Evolutionary conservation across 257 asterid species (phyloP).

Genomic region (Solanum acaule): DNA sequence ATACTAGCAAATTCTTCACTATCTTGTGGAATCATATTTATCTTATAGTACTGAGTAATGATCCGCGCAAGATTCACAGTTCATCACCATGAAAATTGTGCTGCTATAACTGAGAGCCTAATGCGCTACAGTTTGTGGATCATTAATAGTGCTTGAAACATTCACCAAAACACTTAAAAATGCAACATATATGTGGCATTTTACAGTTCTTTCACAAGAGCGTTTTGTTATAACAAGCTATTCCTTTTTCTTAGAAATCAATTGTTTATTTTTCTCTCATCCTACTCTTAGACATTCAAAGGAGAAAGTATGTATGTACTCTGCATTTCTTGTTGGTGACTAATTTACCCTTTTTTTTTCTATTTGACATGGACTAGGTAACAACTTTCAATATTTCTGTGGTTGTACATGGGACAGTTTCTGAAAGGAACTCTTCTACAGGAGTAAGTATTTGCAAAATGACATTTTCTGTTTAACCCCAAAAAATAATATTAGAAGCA

Average conservation of each 20-base stretch:
- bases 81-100: not conserved
- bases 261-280: not conserved
- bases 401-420: slow-evolving; percentile 77
- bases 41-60: not conserved
- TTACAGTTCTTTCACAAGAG: not conserved
- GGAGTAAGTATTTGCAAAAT: slow-evolving; percentile 34
- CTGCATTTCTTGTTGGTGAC: not conserved
- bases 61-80: not conserved
- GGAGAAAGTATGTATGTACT: not conserved
- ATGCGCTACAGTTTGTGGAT: not conserved
- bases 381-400: slow-evolving; percentile 79
- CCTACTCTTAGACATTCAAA: not conserved
- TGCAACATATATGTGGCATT: not conserved
- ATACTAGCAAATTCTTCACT: not conserved
- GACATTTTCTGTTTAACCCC: not conserved
- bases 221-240: not conserved
- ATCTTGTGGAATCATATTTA: not conserved
- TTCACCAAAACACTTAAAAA: not conserved
- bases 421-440: slow-evolving; percentile 45
- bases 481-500: not conserved
- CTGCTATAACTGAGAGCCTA: not conserved
- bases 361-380: slow-evolving; percentile 9
- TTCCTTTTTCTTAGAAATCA: not conserved
- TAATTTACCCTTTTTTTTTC: not conserved
- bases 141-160: not conserved